Evolutionary conservation across 257 asterid species (phyloP).

Genomic region (Nemophila menziesii): DNA sequence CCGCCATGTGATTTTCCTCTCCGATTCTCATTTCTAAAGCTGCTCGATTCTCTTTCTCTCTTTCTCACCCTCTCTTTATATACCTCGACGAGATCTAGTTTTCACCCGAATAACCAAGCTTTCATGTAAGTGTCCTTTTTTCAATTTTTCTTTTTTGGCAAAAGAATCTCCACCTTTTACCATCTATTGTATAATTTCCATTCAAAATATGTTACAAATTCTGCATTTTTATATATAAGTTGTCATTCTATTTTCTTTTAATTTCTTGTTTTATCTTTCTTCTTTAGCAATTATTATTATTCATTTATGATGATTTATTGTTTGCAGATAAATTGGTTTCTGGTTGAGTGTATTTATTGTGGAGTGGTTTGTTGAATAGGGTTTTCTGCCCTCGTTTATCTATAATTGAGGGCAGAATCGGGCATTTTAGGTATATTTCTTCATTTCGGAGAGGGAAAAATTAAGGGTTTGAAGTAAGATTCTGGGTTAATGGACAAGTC

Average conservation of each 20-base stretch:
- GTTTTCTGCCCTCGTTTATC: neutral
- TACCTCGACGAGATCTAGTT: neutral
- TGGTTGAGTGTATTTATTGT: neutral
- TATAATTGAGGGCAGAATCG: neutral
- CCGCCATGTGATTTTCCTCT: neutral
- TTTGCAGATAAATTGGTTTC: neutral
- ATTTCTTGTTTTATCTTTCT: no score
- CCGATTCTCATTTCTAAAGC: neutral
- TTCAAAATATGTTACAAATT: neutral
- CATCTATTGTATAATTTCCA: neutral
- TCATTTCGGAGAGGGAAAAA: neutral
- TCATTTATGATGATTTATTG: neutral
- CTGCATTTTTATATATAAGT: neutral
- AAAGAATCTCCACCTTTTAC: neutral
- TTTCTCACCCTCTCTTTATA: no score
- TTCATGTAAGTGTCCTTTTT: neutral
- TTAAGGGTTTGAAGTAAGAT: neutral
- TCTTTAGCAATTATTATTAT: neutral
- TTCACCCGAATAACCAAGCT: neutral
- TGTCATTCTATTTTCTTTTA: no score
- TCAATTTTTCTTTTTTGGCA: no score
- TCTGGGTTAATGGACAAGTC: conserved; percentile 32
- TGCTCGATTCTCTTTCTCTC: neutral
- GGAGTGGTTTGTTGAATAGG: neutral
- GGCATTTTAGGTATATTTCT: neutral